Evolutionary conservation across 495 filamentous ascomycete genomes (phyloP).

Genomic region (Penicillium salamii): DNA sequence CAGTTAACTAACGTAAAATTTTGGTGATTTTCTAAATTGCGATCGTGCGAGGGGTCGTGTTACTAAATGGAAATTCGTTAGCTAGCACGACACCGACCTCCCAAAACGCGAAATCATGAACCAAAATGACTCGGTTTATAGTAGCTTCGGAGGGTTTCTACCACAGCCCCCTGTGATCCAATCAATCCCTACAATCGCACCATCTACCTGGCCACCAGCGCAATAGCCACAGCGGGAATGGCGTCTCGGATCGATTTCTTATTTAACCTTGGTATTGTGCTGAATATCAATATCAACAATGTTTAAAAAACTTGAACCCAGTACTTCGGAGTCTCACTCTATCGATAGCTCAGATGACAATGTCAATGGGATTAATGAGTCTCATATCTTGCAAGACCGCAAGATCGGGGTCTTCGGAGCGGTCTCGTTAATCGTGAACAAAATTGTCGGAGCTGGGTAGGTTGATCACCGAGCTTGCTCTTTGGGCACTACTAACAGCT

Average conservation of each 20-base stretch:
- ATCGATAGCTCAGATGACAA: slow-evolving; percentile 4
- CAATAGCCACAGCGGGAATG: neutral
- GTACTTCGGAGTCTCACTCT: neutral
- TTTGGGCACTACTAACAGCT: neutral
- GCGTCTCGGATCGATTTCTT: neutral
- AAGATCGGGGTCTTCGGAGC: slow-evolving; percentile 24
- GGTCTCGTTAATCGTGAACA: slow-evolving; percentile 27
- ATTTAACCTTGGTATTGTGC: neutral
- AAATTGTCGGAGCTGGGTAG: slow-evolving; percentile 27
- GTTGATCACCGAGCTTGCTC: neutral
- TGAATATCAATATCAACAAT: neutral
- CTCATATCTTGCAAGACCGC: slow-evolving; percentile 24
- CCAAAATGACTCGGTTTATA: neutral
- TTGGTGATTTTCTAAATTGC: too few species aligned
- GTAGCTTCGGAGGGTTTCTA: neutral
- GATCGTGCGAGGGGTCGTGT: neutral
- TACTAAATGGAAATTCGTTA: slow-evolving; percentile 2
- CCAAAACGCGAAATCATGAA: slow-evolving; percentile 10
- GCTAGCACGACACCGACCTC: slow-evolving; percentile 18
- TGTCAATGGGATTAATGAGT: slow-evolving; percentile 10
- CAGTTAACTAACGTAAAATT: too few species aligned
- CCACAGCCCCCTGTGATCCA: neutral
- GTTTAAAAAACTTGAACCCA: neutral
- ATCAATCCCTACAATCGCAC: neutral
- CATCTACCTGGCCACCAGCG: neutral